Percentiles rank a stretch among this genome's conserved stretches.
Conservation (phyloP, 1,139 yeast genomes). For the Candida sp. region DNA sequence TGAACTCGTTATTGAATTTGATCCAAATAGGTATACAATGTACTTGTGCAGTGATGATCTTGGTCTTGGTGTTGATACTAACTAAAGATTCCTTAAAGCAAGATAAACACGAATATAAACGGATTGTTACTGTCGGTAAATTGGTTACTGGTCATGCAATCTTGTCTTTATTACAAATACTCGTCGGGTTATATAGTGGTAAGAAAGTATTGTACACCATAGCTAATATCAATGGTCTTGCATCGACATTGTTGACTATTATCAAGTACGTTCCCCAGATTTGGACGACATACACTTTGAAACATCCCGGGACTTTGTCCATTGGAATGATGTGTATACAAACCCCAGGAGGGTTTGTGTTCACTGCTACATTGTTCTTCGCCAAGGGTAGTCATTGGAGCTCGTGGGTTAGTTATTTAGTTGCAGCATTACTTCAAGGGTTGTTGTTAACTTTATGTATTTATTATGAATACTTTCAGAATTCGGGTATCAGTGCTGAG, state of each 20-base stretch:
- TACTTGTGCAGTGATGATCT: constrained; percentile 57
- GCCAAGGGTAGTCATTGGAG: constrained; percentile 86
- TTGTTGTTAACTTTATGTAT: constrained; percentile 29
- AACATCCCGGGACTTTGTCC: constrained; percentile 80
- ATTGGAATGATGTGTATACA: constrained; percentile 82
- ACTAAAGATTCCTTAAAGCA: constrained; percentile 47
- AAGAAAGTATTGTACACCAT: constrained; percentile 23
- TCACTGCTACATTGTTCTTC: constrained; percentile 66
- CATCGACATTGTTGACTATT: constrained; percentile 60
- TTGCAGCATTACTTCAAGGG: constrained; percentile 71
- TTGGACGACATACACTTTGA: constrained; percentile 61
- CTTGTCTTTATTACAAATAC: constrained; percentile 30
- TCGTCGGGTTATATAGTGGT: constrained; percentile 23
- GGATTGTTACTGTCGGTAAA: constrained; percentile 40
- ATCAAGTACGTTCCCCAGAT: constrained; percentile 83
- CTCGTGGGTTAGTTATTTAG: constrained; percentile 77
- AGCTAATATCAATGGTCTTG: constrained; percentile 62
- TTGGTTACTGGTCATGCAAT: constrained; percentile 33
- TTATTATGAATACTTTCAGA: constrained; percentile 33
- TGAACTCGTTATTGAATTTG: constrained; percentile 66
- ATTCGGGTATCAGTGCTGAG: constrained; percentile 25
- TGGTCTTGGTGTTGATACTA: constrained; percentile 48
- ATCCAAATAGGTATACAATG: constrained; percentile 71
- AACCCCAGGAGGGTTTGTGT: constrained; percentile 85
- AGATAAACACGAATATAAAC: constrained; percentile 40